Evolutionary conservation across 768 basidiomycete genomes (phyloP), one percentile per base, ranked within the genome.

Genomic region (Coprinopsis sp.): DNA sequence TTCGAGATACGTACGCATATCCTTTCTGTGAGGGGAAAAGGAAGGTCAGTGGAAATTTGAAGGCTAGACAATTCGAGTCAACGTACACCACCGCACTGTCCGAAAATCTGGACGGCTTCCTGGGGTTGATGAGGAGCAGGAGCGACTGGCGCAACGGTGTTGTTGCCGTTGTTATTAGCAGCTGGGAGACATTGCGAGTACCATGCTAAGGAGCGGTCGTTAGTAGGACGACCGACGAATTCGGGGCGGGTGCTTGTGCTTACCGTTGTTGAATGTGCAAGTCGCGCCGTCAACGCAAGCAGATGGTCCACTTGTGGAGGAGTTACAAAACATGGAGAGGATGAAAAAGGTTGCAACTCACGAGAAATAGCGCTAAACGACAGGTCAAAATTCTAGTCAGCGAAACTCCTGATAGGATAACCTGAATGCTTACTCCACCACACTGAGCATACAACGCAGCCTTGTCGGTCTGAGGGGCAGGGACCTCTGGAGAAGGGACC

Each of bases 371-470:
- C 21, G 36, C 38, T 21, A 14, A 47, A 11, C 18, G 33, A 22
- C 30, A 44, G 22, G 13, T 4, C 40, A 30, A 42, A 19, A 18
- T 42, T 21, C 31, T 12, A 23, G 16, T 42, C 18, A 37, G 29
- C 13, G 16, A 44, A 27, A 13, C 8, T 12, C 22, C n/a, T 37
- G 11, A 18, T 37, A 10, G 18, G 7, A 18, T 11, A 10, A 37
- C 18, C 29, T 13, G 24, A 6, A 16, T 11, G 33, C 49, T 38
- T 27, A 49, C 37, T 13, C 60, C 60, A 30, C 56, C 60, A 33
- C 58, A 61, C 41, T 61, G 58, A 3, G 52, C 55, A 27, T 61
- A 61, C 11, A 61, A 41, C 2, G 47, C 22, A 27, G 52, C 51
- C 12, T 42, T 44, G 8, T 51, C 57, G 12, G 38, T 28, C 22